Percentiles rank a stretch among this genome's conserved stretches.
Evolutionary conservation across 2,329 filamentous ascomycete genomes (phyloP).

Genomic region (Grosmannia huntii): DNA sequence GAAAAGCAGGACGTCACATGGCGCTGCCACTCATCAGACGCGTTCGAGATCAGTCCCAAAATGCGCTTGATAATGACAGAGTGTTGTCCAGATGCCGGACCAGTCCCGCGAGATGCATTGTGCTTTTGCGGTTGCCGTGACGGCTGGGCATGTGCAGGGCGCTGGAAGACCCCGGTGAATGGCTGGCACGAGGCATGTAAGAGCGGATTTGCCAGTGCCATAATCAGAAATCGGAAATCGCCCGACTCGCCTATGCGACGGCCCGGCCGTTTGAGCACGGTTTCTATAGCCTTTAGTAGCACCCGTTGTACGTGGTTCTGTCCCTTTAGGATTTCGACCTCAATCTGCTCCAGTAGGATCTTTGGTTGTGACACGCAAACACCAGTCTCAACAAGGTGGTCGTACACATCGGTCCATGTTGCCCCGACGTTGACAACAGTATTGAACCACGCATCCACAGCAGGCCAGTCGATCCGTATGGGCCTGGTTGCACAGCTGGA

Average conservation of each 20-base stretch:
- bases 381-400: slow-evolving; percentile 32
- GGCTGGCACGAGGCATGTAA: slow-evolving; percentile 36
- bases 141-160: slow-evolving; percentile 8
- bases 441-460: slow-evolving; percentile 64
- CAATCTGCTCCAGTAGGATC: slow-evolving; percentile 27
- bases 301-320: slow-evolving; percentile 57
- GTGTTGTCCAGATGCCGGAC: slow-evolving; percentile 50
- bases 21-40: slow-evolving; percentile 62
- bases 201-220: slow-evolving; percentile 68
- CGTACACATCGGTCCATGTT: slow-evolving; percentile 50
- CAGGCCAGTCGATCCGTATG: slow-evolving; percentile 63
- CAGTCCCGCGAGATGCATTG: slow-evolving; percentile 19
- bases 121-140: not conserved
- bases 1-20: slow-evolving; percentile 70
- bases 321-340: slow-evolving; percentile 37
- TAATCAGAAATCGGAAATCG: slow-evolving; percentile 64
- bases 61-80: slow-evolving; percentile 78
- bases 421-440: slow-evolving; percentile 53
- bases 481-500: slow-evolving; percentile 17
- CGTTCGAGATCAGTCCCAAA: slow-evolving; percentile 65
- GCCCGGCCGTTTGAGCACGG: slow-evolving; percentile 66
- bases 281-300: slow-evolving; percentile 67
- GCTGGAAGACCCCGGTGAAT: slow-evolving; percentile 26
- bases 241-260: slow-evolving; percentile 53
- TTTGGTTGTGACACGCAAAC: slow-evolving; percentile 20